These are phyloP conservation scores for Aspergillus viridinutans DNA, from an alignment of 2,329 filamentous ascomycete genomes.

Conservation along the genomic window DNA sequence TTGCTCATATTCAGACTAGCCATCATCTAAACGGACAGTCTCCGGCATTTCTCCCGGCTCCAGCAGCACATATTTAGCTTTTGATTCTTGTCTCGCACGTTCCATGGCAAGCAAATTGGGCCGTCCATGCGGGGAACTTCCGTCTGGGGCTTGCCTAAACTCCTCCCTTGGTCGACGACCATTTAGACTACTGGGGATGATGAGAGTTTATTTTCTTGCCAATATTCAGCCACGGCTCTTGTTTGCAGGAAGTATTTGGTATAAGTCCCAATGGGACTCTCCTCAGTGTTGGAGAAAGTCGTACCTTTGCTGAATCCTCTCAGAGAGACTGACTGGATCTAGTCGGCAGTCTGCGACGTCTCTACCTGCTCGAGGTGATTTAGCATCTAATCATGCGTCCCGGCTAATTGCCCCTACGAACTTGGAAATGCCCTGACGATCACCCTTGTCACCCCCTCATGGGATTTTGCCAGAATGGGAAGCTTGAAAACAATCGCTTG, in stretches of 20 bases:
- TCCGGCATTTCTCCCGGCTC: neutral
- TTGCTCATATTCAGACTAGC: neutral
- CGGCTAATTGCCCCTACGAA: neutral
- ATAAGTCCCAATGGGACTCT: neutral
- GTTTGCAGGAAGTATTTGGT: neutral
- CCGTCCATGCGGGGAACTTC: neutral
- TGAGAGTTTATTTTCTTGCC: neutral
- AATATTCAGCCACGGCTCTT: neutral
- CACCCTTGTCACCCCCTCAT: conserved; percentile 6
- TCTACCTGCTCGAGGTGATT: neutral
- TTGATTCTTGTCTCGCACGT: neutral
- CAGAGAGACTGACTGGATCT: neutral
- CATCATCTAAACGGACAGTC: neutral
- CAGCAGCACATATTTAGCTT: neutral
- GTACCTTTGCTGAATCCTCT: neutral
- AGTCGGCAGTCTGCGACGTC: neutral
- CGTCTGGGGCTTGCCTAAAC: neutral
- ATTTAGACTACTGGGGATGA: neutral
- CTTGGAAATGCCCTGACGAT: neutral
- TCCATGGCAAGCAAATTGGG: neutral
- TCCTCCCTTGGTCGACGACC: neutral
- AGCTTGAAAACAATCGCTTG: neutral
- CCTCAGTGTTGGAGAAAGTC: neutral
- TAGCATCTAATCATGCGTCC: neutral
- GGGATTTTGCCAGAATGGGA: conserved; percentile 11